Conservation (phyloP, 208 protist species). For the Leishmania lainsoni region DNA sequence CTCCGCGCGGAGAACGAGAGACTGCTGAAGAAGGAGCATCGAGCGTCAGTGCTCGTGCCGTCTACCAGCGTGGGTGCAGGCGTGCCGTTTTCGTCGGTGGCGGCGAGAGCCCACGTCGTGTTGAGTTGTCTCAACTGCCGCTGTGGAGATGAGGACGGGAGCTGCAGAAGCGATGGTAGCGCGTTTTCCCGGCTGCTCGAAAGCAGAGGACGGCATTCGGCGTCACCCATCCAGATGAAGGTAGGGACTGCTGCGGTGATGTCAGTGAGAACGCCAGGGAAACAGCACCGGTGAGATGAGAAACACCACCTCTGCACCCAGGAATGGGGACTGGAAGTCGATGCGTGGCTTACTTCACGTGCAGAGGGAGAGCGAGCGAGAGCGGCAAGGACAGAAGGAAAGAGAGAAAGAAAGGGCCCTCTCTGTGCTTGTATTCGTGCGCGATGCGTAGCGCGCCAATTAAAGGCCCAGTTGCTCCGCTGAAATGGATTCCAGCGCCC, state of each 20-base stretch:
- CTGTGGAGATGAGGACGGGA: background rate
- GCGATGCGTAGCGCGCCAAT: background rate
- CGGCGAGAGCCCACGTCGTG: background rate
- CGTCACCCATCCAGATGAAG: background rate
- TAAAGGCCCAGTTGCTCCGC: too few species aligned
- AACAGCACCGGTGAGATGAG: background rate
- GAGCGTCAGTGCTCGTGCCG: background rate
- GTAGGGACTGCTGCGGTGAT: background rate
- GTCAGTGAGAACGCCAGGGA: background rate
- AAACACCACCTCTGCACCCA: background rate
- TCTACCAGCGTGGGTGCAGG: too few species aligned
- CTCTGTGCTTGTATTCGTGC: background rate
- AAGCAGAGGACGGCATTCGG: slow-evolving; percentile 20
- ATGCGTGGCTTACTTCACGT: background rate
- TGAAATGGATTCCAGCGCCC: background rate
- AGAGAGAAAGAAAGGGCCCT: too few species aligned
- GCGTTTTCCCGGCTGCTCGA: background rate
- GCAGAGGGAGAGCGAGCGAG: background rate
- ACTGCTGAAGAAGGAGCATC: slow-evolving; percentile 22
- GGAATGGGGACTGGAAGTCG: background rate
- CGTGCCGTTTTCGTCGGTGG: too few species aligned
- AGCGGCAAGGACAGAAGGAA: too few species aligned
- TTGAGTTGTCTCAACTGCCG: background rate
- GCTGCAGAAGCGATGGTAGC: too few species aligned
- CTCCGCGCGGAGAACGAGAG: slow-evolving; percentile 21